Evolutionary conservation across 106 monocot species (phyloP).

Genomic region (Dendrobium catenatum): DNA sequence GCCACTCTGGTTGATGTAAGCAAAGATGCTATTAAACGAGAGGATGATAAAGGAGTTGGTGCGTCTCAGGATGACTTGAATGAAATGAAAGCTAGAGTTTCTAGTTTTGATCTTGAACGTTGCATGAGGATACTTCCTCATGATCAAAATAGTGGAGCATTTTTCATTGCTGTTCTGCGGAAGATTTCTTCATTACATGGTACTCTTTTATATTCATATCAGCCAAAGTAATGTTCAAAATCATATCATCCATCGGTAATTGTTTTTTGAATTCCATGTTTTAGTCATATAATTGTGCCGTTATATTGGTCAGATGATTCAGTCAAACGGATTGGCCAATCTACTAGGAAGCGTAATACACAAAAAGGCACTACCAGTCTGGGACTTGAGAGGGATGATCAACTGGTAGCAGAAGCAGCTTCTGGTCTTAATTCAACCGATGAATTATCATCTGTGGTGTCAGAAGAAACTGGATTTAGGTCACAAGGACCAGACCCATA

Average conservation of each 20-base stretch:
- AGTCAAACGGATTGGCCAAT: conserved; percentile 19
- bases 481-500: background rate
- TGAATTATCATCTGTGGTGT: conserved; percentile 1
- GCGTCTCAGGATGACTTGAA: background rate
- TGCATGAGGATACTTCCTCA: conserved; percentile 97
- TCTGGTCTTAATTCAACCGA: conserved; percentile 5
- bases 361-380: conserved; percentile 2
- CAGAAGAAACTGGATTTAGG: conserved; percentile 7
- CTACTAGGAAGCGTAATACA: conserved; percentile 11
- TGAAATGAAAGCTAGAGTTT: conserved; percentile 27
- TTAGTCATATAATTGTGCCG: background rate
- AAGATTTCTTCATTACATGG: conserved; percentile 61
- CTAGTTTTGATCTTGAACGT: conserved; percentile 52
- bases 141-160: conserved; percentile 97
- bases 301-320: conserved; percentile 5
- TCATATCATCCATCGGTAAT: background rate
- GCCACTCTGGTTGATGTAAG: background rate
- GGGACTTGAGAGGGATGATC: conserved; percentile 5
- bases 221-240: background rate
- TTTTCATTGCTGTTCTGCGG: conserved; percentile 94
- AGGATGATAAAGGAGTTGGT: conserved; percentile 17
- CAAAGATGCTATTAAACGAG: conserved; percentile 10
- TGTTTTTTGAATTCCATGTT: background rate
- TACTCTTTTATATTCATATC: conserved; percentile 13
- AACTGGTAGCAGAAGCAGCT: conserved; percentile 2